phyloP scores from a whole-genome alignment of 2,329 filamentous ascomycete species.

The Aspergillus ochraceoroseus region DNA sequence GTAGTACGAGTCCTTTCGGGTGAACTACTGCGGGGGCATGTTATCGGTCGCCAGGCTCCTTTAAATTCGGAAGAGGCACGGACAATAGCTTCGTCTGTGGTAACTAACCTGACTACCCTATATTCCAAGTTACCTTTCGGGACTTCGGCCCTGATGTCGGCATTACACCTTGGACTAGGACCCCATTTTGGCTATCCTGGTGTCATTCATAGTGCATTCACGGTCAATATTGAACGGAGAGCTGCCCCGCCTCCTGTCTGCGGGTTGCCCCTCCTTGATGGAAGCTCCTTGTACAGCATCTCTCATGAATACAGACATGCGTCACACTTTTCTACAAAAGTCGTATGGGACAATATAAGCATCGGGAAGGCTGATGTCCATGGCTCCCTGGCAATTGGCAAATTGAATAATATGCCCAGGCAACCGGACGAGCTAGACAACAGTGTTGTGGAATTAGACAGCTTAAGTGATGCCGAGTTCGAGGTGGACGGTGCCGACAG shows the following conservation, averaged over 20 bases:
- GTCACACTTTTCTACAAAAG: constrained; percentile 26
- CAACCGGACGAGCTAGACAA: constrained; percentile 16
- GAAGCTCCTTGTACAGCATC: constrained; percentile 21
- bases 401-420: constrained; percentile 12
- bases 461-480: constrained; percentile 27
- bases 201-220: constrained; percentile 25
- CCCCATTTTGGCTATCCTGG: constrained; percentile 31
- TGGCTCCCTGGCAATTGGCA: background rate
- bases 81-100: constrained; percentile 29
- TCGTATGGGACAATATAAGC: constrained; percentile 22
- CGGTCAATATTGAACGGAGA: constrained; percentile 24
- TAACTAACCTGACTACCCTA: constrained; percentile 29
- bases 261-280: constrained; percentile 10
- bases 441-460: constrained; percentile 18
- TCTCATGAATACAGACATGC: constrained; percentile 27
- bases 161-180: constrained; percentile 36
- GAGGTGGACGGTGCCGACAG: constrained; percentile 26
- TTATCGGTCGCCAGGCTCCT: constrained; percentile 27
- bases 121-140: constrained; percentile 27
- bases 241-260: constrained; percentile 5
- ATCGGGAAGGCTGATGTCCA: constrained; percentile 7
- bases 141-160: constrained; percentile 27
- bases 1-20: constrained; percentile 31
- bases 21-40: constrained; percentile 30
- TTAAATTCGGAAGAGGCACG: constrained; percentile 32